These are phyloP conservation scores for Xylaria scruposa DNA, from an alignment of 495 filamentous ascomycete genomes.

Conservation along the genomic window DNA sequence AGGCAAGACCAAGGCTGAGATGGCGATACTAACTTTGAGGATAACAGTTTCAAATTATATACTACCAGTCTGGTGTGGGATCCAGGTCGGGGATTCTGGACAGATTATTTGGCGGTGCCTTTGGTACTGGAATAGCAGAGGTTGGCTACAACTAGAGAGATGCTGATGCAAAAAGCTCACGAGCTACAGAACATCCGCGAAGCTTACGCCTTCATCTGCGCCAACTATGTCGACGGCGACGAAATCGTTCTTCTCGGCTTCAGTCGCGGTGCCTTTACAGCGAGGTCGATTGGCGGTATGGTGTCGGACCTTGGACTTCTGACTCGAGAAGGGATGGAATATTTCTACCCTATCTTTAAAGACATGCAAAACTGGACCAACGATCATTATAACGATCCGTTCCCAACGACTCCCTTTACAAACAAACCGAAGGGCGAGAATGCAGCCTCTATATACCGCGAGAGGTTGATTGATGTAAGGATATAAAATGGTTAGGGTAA, in stretches of 20 bases:
- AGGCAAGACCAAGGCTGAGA: background rate
- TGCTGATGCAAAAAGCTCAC: conserved; percentile 27
- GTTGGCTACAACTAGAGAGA: conserved; percentile 32
- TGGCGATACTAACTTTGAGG: background rate
- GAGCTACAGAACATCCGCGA: conserved; percentile 63
- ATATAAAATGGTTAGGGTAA: conserved; percentile 32
- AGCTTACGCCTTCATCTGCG: conserved; percentile 69
- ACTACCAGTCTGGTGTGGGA: conserved; percentile 61
- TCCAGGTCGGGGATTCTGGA: conserved; percentile 52
- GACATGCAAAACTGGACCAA: conserved; percentile 66
- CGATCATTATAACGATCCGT: conserved; percentile 58
- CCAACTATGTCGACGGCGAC: conserved; percentile 71
- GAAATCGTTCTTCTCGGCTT: conserved; percentile 76
- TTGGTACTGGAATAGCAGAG: conserved; percentile 56
- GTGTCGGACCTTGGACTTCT: conserved; percentile 68
- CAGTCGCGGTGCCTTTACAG: conserved; percentile 76
- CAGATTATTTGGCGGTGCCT: conserved; percentile 56
- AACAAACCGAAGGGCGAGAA: conserved; percentile 60
- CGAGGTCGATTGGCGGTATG: conserved; percentile 67
- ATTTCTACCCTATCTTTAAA: conserved; percentile 68
- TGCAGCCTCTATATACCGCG: conserved; percentile 41
- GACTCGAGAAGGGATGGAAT: conserved; percentile 67
- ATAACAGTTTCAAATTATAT: conserved; percentile 48
- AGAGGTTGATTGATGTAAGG: conserved; percentile 41
- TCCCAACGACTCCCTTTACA: conserved; percentile 63